These are phyloP conservation scores for Suillus subluteus DNA, from an alignment of 768 basidiomycete genomes.

Conservation along the genomic window DNA sequence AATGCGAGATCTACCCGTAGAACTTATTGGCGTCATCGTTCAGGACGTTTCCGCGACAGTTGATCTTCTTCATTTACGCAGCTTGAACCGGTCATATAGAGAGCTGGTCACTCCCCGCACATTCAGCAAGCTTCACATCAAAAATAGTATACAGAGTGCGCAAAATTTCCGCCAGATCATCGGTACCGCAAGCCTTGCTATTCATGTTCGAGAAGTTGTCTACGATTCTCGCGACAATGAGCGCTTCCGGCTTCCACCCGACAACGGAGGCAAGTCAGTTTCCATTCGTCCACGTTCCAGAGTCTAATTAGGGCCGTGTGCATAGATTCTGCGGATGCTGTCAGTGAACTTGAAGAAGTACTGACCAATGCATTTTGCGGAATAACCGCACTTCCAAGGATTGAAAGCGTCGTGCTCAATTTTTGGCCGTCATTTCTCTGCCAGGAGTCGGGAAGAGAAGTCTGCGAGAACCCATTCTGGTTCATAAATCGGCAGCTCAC, in stretches of 20 bases:
- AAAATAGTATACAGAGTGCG: conserved; percentile 31
- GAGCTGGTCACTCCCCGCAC: conserved; percentile 28
- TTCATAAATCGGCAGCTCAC: conserved; percentile 33
- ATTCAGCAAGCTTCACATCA: conserved; percentile 28
- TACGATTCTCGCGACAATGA: conserved; percentile 33
- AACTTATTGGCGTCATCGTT: conserved; percentile 29
- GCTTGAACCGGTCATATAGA: conserved; percentile 29
- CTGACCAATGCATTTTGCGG: conserved; percentile 29
- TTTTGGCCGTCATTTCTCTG: conserved; percentile 36
- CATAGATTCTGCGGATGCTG: conserved; percentile 27
- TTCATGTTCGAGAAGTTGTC: conserved; percentile 29
- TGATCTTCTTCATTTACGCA: conserved; percentile 33
- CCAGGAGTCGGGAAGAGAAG: conserved; percentile 21
- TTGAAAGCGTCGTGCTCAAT: conserved; percentile 31
- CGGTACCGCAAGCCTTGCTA: conserved; percentile 23
- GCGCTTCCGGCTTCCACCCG: conserved; percentile 27
- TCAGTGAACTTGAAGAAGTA: conserved; percentile 35
- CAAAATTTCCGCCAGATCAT: conserved; percentile 28
- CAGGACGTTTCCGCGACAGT: conserved; percentile 24
- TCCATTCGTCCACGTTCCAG: not conserved
- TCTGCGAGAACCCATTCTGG: conserved; percentile 33
- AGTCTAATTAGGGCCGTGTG: conserved; percentile 8
- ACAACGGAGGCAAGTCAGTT: conserved; percentile 13
- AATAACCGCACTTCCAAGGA: conserved; percentile 23
- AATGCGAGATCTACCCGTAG: conserved; percentile 32